These are phyloP conservation scores for Gentiana macrophylla DNA, from an alignment of 257 asterid species.

Conservation along the genomic window DNA sequence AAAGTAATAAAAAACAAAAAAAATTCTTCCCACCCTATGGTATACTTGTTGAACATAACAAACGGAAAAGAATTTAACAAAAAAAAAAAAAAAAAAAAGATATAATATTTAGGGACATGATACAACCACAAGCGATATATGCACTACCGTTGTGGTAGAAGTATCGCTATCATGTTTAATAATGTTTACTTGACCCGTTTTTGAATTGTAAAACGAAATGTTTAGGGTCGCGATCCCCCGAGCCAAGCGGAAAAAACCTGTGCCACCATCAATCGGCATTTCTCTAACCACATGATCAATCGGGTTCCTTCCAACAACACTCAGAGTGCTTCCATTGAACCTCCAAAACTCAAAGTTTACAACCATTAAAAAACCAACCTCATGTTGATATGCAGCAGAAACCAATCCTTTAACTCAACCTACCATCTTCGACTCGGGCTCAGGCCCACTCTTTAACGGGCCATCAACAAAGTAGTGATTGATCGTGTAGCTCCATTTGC, in stretches of 20 bases:
- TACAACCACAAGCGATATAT: too few species aligned
- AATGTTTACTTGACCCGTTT: slow-evolving; percentile 14
- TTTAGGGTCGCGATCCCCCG: slow-evolving; percentile 1
- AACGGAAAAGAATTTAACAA: too few species aligned
- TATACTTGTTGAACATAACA: too few species aligned
- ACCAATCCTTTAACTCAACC: slow-evolving; percentile 2
- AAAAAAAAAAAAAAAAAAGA: too few species aligned
- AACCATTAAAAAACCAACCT: background rate
- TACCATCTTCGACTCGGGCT: slow-evolving; percentile 15
- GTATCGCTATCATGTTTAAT: background rate
- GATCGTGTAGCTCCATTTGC: too few species aligned
- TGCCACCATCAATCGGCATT: slow-evolving; percentile 1
- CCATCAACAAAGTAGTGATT: slow-evolving; percentile 31
- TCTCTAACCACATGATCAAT: background rate
- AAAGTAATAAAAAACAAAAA: too few species aligned
- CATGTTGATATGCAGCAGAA: background rate
- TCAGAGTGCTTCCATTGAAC: background rate
- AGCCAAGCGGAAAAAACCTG: slow-evolving; percentile 4
- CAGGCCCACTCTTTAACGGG: slow-evolving; percentile 18
- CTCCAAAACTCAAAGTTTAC: background rate
- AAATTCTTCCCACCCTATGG: too few species aligned
- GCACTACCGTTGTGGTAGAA: too few species aligned
- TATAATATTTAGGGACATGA: too few species aligned
- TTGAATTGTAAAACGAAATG: slow-evolving; percentile 8
- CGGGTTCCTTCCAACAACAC: background rate